phyloP scores from a whole-genome alignment of 163 green algal genomes.

The Picocystis sp. region DNA sequence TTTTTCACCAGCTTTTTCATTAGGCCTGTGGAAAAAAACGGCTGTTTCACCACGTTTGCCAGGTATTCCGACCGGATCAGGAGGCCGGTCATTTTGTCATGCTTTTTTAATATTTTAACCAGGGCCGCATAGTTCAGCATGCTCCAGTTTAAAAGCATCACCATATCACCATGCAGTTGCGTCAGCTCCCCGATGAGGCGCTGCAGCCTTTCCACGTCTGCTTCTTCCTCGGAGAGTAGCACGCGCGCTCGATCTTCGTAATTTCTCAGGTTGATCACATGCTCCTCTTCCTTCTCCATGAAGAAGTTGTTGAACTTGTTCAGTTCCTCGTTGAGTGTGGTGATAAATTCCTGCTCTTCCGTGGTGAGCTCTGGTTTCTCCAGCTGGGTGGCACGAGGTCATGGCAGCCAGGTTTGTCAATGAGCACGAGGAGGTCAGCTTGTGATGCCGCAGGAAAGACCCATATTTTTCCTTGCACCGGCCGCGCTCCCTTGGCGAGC shows the following conservation, averaged over 20 bases:
- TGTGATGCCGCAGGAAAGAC: no score
- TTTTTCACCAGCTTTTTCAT: slow-evolving; percentile 47
- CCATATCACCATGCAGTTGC: slow-evolving; percentile 36
- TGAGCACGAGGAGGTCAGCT: no score
- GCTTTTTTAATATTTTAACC: slow-evolving; percentile 81
- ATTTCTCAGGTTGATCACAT: slow-evolving; percentile 43
- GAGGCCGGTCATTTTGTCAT: slow-evolving; percentile 65
- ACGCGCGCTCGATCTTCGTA: slow-evolving; percentile 2
- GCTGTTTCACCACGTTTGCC: slow-evolving; percentile 57
- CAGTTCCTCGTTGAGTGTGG: slow-evolving; percentile 23
- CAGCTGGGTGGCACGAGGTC: no score
- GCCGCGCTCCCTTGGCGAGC: no score
- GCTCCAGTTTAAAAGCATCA: slow-evolving; percentile 69
- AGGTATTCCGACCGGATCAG: slow-evolving; percentile 52
- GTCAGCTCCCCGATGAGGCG: slow-evolving; percentile 13
- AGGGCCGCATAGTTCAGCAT: slow-evolving; percentile 62
- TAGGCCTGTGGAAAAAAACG: slow-evolving; percentile 56
- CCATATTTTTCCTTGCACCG: no score
- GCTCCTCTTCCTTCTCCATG: slow-evolving; percentile 56
- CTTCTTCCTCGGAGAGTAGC: slow-evolving; percentile 2
- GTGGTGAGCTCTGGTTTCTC: background rate
- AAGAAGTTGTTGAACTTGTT: slow-evolving; percentile 53
- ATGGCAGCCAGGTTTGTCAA: no score
- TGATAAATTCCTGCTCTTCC: slow-evolving; percentile 20
- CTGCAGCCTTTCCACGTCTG: slow-evolving; percentile 8